Conservation (phyloP, 495 filamentous ascomycete genomes). For the Xylaria telfairii region DNA sequence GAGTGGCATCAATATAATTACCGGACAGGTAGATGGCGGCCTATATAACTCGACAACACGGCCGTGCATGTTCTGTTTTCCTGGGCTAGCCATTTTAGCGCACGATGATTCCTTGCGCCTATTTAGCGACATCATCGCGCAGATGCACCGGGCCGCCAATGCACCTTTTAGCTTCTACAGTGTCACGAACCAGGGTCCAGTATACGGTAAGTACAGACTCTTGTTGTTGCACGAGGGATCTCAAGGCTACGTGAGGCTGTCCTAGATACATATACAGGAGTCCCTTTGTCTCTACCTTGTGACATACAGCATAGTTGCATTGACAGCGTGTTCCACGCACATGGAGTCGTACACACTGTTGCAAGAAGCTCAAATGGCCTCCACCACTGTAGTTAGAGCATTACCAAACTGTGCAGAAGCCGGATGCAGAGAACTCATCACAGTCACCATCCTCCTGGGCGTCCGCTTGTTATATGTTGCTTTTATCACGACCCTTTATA, state of each 20-base stretch:
- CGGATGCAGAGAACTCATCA: background rate
- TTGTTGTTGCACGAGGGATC: no score
- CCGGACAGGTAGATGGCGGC: background rate
- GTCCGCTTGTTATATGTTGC: background rate
- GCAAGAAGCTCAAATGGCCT: background rate
- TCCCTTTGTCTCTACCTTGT: no score
- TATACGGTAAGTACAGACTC: no score
- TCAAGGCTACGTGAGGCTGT: no score
- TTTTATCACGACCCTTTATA: background rate
- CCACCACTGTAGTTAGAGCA: background rate
- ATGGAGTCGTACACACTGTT: background rate
- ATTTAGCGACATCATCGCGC: background rate
- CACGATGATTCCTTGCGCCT: background rate
- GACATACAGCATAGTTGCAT: no score
- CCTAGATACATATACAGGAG: no score
- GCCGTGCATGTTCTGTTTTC: no score
- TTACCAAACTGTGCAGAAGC: background rate
- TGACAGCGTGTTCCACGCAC: background rate
- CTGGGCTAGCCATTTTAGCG: background rate
- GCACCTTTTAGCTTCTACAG: background rate
- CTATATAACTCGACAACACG: background rate
- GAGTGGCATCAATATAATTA: no score
- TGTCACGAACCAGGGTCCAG: no score
- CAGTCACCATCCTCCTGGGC: background rate
- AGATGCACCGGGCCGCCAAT: background rate